phyloP scores from a whole-genome alignment of 345 rosid genomes.

The Rhizophora apiculata region DNA sequence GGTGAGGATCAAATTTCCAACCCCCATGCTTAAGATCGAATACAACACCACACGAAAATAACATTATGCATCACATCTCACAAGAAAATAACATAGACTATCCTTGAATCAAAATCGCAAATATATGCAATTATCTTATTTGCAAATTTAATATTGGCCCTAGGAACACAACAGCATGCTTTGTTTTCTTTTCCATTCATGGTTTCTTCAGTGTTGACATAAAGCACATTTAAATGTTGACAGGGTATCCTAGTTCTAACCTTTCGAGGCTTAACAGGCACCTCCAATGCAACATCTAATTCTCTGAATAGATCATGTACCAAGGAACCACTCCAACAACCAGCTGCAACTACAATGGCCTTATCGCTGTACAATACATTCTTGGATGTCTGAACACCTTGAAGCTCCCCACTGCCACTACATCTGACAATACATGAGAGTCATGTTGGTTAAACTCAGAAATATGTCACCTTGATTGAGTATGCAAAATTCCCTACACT shows the following conservation, averaged over 20 bases:
- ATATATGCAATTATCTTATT: too few relatives aligned
- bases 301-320: constrained; percentile 52
- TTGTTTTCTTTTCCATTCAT: too few relatives aligned
- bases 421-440: constrained; percentile 35
- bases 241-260: constrained; percentile 26
- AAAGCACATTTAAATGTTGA: background rate
- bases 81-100: too few relatives aligned
- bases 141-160: too few relatives aligned
- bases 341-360: constrained; percentile 76
- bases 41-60: too few relatives aligned
- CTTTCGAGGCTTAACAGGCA: constrained; percentile 90
- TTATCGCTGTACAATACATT: constrained; percentile 56
- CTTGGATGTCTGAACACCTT: constrained; percentile 63
- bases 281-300: constrained; percentile 36
- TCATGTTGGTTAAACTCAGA: constrained; percentile 3
- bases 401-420: constrained; percentile 43
- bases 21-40: too few relatives aligned
- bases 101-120: too few relatives aligned
- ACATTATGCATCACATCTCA: too few relatives aligned
- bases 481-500: background rate
- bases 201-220: too few relatives aligned
- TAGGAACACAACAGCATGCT: too few relatives aligned
- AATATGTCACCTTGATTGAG: background rate
- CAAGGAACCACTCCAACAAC: constrained; percentile 86
- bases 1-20: too few relatives aligned